Percentiles rank a stretch among this genome's conserved stretches.
phyloP scores from a whole-genome alignment of 306 rosid species.

The Trichosanthes cucumerina region DNA sequence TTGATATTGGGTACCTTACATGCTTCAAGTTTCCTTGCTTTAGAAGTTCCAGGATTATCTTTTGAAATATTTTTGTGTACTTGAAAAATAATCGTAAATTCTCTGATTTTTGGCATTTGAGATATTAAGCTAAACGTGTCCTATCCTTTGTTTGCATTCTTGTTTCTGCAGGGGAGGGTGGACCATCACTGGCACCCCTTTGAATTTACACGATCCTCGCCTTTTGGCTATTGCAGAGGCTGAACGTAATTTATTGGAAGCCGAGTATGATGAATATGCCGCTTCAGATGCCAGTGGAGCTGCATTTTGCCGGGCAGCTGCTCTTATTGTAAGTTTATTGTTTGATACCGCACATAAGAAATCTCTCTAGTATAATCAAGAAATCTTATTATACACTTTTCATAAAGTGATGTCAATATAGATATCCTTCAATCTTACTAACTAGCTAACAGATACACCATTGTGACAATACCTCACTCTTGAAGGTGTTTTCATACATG shows the following conservation, averaged over 20 bases:
- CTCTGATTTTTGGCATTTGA: not conserved
- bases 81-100: not conserved
- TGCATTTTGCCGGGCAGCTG: conserved; percentile 91
- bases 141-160: conserved; percentile 8
- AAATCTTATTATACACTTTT: not conserved
- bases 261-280: conserved; percentile 91
- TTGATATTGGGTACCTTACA: conserved; percentile 71
- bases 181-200: conserved; percentile 94
- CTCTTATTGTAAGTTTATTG: conserved; percentile 66
- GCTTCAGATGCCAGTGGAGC: conserved; percentile 84
- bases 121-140: conserved; percentile 4
- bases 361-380: not conserved
- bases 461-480: not conserved
- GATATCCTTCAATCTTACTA: not conserved
- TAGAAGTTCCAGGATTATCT: not conserved
- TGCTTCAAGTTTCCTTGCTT: not conserved
- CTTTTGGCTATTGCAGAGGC: conserved; percentile 96
- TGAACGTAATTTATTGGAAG: conserved; percentile 75
- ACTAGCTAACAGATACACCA: not conserved
- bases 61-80: not conserved
- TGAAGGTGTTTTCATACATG: not conserved
- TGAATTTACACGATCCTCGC: conserved; percentile 92
- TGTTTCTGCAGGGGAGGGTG: conserved; percentile 68
- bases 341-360: not conserved
- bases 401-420: not conserved